phyloP scores from a whole-genome alignment of 441 rosid species.

The Euphorbia celastroides region DNA sequence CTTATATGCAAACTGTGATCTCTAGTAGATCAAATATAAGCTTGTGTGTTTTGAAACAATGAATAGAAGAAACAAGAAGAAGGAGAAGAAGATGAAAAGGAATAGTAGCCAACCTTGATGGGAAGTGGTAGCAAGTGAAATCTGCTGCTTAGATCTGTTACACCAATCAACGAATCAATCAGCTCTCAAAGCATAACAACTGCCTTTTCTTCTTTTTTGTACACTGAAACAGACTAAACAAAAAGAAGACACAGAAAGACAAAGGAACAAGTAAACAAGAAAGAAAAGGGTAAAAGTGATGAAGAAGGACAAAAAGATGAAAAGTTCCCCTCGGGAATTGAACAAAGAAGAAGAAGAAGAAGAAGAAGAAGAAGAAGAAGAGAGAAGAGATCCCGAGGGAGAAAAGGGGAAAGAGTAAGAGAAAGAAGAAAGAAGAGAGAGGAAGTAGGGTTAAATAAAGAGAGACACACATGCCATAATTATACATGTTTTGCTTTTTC shows the following conservation, averaged over 20 bases:
- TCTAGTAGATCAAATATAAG: neutral
- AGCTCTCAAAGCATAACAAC: conserved; percentile 11
- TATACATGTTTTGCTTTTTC: conserved; percentile 25
- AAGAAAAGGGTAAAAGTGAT: neutral
- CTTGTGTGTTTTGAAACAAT: neutral
- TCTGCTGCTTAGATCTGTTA: conserved; percentile 33
- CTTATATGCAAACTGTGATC: neutral
- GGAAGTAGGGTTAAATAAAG: conserved; percentile 64
- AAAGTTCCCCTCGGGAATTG: conserved; percentile 51
- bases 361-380: neutral
- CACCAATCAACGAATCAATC: conserved; percentile 16
- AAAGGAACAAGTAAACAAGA: conserved; percentile 13
- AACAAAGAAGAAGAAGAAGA: conserved; percentile 21
- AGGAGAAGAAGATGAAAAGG: conserved; percentile 11
- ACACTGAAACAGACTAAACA: conserved; percentile 24
- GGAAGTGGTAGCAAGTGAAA: conserved; percentile 15
- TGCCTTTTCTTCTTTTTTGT: conserved; percentile 14
- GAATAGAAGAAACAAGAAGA: neutral
- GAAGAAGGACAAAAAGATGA: neutral
- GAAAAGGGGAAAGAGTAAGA: conserved; percentile 10
- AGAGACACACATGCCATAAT: conserved; percentile 58
- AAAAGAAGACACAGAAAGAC: conserved; percentile 17
- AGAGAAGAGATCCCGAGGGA: conserved; percentile 50
- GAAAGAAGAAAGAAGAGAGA: conserved; percentile 48
- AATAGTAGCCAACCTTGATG: conserved; percentile 22